These are phyloP conservation scores for Pichia pseudocactophila DNA, from an alignment of 805 yeast species.

Conservation along the genomic window DNA sequence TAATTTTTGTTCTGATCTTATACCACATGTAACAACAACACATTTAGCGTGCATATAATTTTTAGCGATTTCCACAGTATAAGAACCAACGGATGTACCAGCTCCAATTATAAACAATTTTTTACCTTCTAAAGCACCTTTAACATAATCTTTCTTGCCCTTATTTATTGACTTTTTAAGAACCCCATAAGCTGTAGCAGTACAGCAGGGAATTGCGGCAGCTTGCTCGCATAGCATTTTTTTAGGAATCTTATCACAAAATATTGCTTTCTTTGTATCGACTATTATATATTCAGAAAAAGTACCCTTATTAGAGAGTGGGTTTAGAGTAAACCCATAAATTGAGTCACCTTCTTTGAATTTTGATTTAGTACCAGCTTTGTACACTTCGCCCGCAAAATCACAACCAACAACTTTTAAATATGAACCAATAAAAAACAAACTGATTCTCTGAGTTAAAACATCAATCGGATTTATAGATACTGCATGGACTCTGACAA, in stretches of 20 bases:
- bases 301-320: constrained; percentile 28
- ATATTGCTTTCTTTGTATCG: constrained; percentile 22
- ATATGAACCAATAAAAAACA: constrained; percentile 3
- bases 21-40: constrained; percentile 45
- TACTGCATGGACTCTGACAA: constrained; percentile 12
- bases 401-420: constrained; percentile 15
- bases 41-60: constrained; percentile 34
- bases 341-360: constrained; percentile 16
- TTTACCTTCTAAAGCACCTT: constrained; percentile 20
- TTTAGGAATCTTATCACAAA: constrained; percentile 34
- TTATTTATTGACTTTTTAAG: not conserved
- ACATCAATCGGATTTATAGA: constrained; percentile 16
- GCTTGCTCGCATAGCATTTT: constrained; percentile 44
- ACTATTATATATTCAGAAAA: constrained; percentile 35
- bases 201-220: constrained; percentile 55
- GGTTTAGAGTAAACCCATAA: constrained; percentile 8
- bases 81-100: constrained; percentile 57
- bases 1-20: constrained; percentile 20
- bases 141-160: not conserved
- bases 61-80: constrained; percentile 47
- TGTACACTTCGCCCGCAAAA: constrained; percentile 15
- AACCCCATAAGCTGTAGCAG: constrained; percentile 45
- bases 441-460: constrained; percentile 5
- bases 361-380: constrained; percentile 13
- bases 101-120: constrained; percentile 63